phyloP scores from a whole-genome alignment of 306 rosid species.

The Lablab purpureus region DNA sequence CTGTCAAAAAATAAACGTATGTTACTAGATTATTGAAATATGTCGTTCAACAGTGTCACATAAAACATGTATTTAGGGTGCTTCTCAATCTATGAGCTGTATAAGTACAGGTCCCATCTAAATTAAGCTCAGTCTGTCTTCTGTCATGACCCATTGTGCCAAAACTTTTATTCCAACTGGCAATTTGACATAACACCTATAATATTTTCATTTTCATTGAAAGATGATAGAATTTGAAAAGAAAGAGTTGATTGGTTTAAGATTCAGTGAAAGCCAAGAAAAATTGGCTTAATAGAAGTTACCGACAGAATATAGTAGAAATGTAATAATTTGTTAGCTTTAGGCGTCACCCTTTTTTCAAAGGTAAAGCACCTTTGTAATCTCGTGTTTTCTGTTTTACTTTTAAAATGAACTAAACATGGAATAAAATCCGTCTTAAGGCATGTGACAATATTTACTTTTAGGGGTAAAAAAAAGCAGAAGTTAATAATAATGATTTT shows the following conservation, averaged over 20 bases:
- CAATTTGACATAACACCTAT: neutral
- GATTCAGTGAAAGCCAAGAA: neutral
- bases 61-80: neutral
- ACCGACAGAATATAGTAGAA: neutral
- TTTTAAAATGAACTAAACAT: neutral
- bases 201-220: neutral
- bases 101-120: neutral
- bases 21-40: neutral
- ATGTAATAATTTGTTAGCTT: neutral
- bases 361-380: neutral
- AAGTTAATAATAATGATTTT: conserved; percentile 1
- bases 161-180: neutral
- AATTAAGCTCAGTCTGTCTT: neutral
- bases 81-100: conserved; percentile 20
- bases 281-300: neutral
- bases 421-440: neutral
- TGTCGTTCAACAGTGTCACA: neutral
- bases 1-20: too few species aligned
- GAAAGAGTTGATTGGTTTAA: neutral
- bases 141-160: neutral
- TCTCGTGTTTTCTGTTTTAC: neutral
- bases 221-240: neutral
- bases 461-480: neutral
- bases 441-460: neutral
- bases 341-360: neutral